Base-by-base conservation (phyloP, 352 stramenopile genomes). In the Phytophthora sp. region DNA sequence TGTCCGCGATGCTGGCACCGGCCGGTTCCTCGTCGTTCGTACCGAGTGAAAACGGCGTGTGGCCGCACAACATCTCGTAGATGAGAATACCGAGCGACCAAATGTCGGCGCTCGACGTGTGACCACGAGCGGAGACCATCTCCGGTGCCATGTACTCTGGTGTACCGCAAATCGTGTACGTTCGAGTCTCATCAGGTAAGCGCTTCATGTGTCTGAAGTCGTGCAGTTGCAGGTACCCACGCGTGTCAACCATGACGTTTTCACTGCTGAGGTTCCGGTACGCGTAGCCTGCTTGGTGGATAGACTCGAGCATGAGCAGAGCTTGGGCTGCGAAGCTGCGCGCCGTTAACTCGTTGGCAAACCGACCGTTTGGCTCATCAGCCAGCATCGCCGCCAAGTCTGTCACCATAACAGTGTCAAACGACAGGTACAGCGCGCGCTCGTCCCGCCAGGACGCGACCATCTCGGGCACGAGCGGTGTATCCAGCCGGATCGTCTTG, bases 71-170 rank as follows among this genome's bases (percentile, higher is more conserved):
- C 76, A 95, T 91, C 66, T 97, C 88, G 63, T 93, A 97, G 27
- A 95, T 65, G 50, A 96, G 71, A 41, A 96, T 92, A 12, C 88
- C 89, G 3, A 96, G 74, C 0, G 84, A 88, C 89, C 89, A 97
- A 26, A 93, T 82, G 41, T 97, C 89, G n/a, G 85, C 81, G 35
- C 77, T 86, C 20, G 74, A 78, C 11, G 82, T 93, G 57, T 97
- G 86, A 6, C 84, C 85, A 18, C 89, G 79, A 2, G 88, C 88
- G 0, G 86, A 94, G 31, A 97, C 77, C 85, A 97, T 93, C 65
- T 97, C 89, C 0, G 89, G 89, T 8, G 89, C 84, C 75, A 96
- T 94, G 72, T 96, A 97, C 71, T 97, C 89, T 26, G 89, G 82
- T 21, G 88, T 96, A 8, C 88, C 88, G 41, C 88, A 96, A 57